Conservation (phyloP, 2,329 filamentous ascomycete genomes). For the Albophoma yamanashiensis region DNA sequence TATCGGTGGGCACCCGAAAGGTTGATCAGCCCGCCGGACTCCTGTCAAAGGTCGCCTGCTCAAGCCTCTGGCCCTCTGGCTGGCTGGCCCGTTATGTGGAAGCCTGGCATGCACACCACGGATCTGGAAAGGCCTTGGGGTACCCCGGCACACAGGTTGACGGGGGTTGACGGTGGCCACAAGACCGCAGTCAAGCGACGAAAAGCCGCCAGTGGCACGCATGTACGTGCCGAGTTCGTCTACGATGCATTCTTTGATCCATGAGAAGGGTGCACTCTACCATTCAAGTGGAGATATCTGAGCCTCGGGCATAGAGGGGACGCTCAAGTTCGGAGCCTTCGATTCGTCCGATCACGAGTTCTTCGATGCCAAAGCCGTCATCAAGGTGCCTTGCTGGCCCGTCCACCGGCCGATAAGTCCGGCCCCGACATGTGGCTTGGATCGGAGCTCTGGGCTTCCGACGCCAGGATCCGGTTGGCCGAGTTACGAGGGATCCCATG, state of each 20-base stretch:
- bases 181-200: neutral
- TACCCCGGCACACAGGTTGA: neutral
- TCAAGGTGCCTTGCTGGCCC: neutral
- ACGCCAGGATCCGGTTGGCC: neutral
- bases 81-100: neutral
- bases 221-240: too few species aligned
- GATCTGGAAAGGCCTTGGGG: slow-evolving; percentile 4
- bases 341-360: neutral
- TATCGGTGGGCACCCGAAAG: neutral
- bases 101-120: slow-evolving; percentile 4
- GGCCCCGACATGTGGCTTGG: neutral
- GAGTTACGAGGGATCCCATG: neutral
- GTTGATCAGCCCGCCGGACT: neutral
- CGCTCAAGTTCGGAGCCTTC: neutral
- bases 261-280: neutral
- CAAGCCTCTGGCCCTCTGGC: neutral
- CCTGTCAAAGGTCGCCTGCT: neutral
- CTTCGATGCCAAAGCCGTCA: neutral
- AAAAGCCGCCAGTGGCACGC: neutral
- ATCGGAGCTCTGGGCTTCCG: neutral
- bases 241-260: neutral
- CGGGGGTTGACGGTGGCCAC: neutral
- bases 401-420: neutral
- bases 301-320: neutral
- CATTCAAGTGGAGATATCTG: neutral